These are phyloP conservation scores for Silene noctiflora DNA, from an alignment of 179 eudicot species.

Conservation along the genomic window DNA sequence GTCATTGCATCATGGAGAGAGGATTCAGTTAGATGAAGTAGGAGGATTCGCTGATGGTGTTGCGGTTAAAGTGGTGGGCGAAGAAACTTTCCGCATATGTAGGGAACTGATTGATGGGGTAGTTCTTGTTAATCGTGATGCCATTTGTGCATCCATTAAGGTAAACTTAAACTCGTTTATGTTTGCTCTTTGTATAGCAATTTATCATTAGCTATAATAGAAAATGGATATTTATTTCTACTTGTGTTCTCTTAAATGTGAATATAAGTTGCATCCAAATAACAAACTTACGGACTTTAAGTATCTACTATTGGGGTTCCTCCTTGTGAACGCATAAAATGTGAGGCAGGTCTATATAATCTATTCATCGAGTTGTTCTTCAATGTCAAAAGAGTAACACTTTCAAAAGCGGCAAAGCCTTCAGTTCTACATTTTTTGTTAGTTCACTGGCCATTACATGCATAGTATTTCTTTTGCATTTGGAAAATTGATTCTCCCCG, in stretches of 20 bases:
- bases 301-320: too few species aligned
- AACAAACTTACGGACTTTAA: too few species aligned
- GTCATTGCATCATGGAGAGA: conserved; percentile 79
- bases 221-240: neutral
- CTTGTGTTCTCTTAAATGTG: neutral
- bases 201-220: neutral
- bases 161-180: conserved; percentile 31
- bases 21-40: conserved; percentile 80
- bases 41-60: conserved; percentile 99
- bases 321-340: too few species aligned
- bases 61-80: conserved; percentile 95
- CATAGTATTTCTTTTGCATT: too few species aligned
- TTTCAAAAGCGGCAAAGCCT: neutral
- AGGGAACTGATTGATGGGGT: conserved; percentile 85
- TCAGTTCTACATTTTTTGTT: neutral
- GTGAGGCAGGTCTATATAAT: too few species aligned
- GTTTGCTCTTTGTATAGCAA: neutral
- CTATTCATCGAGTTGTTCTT: neutral
- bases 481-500: too few species aligned
- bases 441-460: neutral
- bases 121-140: conserved; percentile 96
- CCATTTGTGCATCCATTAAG: conserved; percentile 99
- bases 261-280: too few species aligned
- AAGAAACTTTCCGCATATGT: conserved; percentile 83
- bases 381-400: neutral